A percentile compares a stretch with the other conserved stretches of the same genome.
Evolutionary conservation across 306 rosid genomes (phyloP).

Genomic region (Trifolium repens): DNA sequence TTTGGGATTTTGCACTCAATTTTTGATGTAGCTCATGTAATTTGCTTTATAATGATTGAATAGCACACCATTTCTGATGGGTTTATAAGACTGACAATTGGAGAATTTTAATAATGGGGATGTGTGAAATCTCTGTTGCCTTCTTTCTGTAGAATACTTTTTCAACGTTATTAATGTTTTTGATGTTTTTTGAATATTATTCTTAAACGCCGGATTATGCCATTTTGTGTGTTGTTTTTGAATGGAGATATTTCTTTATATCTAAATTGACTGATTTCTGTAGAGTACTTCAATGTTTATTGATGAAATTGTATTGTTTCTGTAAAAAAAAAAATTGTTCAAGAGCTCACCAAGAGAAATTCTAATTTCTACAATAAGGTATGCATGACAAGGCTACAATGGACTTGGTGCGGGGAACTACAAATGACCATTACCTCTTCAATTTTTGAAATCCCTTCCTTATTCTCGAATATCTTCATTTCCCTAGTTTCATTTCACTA

Average conservation of each 20-base stretch:
- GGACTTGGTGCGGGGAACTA: too few species aligned
- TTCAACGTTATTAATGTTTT: background rate
- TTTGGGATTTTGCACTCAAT: constrained; percentile 37
- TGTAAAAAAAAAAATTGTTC: too few species aligned
- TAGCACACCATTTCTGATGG: constrained; percentile 24
- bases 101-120: constrained; percentile 13
- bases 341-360: too few species aligned
- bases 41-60: constrained; percentile 39
- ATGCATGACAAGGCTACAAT: too few species aligned
- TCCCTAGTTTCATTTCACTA: too few species aligned
- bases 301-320: too few species aligned
- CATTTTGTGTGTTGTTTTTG: background rate
- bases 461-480: too few species aligned
- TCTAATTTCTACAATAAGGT: too few species aligned
- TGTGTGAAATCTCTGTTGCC: background rate
- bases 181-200: background rate
- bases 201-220: background rate
- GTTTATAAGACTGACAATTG: constrained; percentile 26
- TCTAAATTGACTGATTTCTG: background rate
- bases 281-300: background rate
- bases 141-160: background rate
- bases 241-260: background rate
- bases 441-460: too few species aligned
- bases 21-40: constrained; percentile 40
- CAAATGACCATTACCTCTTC: too few species aligned